A percentile compares a stretch with the other conserved stretches of the same genome.
phyloP scores from a whole-genome alignment of 108 stramenopile genomes.

The Seminavis robusta region DNA sequence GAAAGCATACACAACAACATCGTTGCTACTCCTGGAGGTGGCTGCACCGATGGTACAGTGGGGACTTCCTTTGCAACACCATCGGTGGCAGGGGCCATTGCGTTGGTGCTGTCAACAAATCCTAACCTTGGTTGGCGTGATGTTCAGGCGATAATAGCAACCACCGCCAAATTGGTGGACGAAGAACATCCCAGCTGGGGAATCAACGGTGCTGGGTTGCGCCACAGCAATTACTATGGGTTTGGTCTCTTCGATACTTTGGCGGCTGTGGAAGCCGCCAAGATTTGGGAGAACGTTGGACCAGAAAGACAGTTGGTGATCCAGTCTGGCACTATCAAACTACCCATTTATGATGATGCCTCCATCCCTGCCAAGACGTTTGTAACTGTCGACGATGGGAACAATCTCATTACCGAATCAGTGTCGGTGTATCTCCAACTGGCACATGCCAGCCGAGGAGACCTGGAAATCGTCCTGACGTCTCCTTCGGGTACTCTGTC shows the following conservation, averaged over 20 bases:
- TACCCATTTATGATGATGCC: not conserved
- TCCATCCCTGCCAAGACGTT: not conserved
- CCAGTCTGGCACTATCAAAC: slow-evolving; percentile 7
- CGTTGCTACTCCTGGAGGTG: slow-evolving; percentile 21
- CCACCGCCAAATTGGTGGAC: too few species aligned
- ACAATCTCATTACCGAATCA: not conserved
- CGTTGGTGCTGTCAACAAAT: slow-evolving; percentile 42
- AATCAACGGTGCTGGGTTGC: slow-evolving; percentile 32
- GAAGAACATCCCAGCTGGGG: too few species aligned
- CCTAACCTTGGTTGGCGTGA: slow-evolving; percentile 44
- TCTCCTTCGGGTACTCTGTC: slow-evolving; percentile 21
- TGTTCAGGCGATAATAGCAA: too few species aligned
- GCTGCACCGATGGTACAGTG: slow-evolving; percentile 7
- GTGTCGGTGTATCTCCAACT: slow-evolving; percentile 23
- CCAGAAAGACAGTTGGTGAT: slow-evolving; percentile 17
- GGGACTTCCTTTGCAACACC: slow-evolving; percentile 46
- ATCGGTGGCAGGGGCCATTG: slow-evolving; percentile 37
- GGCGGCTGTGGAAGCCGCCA: slow-evolving; percentile 26
- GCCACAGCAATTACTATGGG: slow-evolving; percentile 38
- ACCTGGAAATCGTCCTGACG: slow-evolving; percentile 20
- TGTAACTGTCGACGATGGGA: too few species aligned
- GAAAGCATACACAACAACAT: slow-evolving; percentile 13
- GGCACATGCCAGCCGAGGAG: slow-evolving; percentile 15
- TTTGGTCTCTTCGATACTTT: slow-evolving; percentile 47
- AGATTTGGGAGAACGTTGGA: slow-evolving; percentile 13